A percentile compares a stretch with the other conserved stretches of the same genome.
Conservation (phyloP, 1,284 basidiomycete species). For the Sanghuangporus baumii region DNA sequence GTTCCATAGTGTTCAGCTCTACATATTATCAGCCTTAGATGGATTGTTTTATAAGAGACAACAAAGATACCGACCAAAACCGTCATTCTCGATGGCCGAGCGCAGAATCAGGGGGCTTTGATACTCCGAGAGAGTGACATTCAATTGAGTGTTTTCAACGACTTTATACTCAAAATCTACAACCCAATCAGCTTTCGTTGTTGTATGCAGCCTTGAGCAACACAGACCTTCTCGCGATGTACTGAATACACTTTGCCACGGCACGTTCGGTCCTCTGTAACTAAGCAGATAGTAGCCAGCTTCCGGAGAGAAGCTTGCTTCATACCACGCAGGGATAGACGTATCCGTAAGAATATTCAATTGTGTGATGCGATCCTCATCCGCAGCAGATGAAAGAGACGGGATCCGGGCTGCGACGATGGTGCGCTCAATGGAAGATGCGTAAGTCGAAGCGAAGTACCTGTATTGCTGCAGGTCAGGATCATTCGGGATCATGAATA, state of each 20-base stretch:
- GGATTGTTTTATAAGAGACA: neutral
- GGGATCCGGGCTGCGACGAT: conserved; percentile 75
- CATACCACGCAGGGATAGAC: conserved; percentile 56
- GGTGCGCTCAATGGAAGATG: conserved; percentile 79
- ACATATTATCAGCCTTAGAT: conserved; percentile 19
- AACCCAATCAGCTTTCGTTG: neutral
- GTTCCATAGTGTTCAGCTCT: conserved; percentile 86
- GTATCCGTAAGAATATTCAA: conserved; percentile 66
- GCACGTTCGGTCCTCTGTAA: conserved; percentile 80
- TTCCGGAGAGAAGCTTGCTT: conserved; percentile 72
- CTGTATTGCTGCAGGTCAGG: conserved; percentile 32
- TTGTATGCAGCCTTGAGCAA: neutral
- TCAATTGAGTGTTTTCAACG: conserved; percentile 69
- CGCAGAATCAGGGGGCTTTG: conserved; percentile 67
- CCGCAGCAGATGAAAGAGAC: conserved; percentile 22
- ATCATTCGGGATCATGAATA: neutral
- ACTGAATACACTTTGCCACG: conserved; percentile 80
- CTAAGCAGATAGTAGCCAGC: conserved; percentile 81
- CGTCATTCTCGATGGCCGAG: conserved; percentile 72
- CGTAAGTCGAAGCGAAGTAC: conserved; percentile 85
- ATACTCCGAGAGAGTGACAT: conserved; percentile 64
- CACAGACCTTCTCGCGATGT: conserved; percentile 42
- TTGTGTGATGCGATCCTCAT: conserved; percentile 27
- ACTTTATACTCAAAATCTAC: conserved; percentile 46
- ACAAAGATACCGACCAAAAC: conserved; percentile 56